Evolutionary conservation across 352 stramenopile genomes (phyloP).

Genomic region (Phytopythium helicoides): DNA sequence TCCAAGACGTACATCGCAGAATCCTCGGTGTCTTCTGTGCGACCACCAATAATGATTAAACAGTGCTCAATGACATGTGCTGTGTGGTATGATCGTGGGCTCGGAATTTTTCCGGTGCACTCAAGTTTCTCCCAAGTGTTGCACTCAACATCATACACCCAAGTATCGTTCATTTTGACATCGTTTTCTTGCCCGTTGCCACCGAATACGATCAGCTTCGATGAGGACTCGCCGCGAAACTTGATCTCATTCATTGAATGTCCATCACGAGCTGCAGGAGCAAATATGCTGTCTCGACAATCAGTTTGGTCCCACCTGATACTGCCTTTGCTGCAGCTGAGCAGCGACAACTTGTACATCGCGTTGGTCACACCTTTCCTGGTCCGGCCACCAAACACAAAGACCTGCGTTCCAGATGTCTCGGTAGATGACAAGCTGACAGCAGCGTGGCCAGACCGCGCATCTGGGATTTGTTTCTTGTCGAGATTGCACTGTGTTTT

Average conservation of each 20-base stretch:
- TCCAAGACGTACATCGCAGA: slow-evolving; percentile 56
- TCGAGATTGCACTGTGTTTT: slow-evolving; percentile 15
- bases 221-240: neutral
- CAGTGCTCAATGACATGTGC: slow-evolving; percentile 42
- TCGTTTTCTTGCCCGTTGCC: slow-evolving; percentile 70
- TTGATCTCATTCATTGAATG: slow-evolving; percentile 50
- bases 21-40: slow-evolving; percentile 44
- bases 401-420: slow-evolving; percentile 8
- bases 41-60: slow-evolving; percentile 65
- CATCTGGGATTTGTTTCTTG: slow-evolving; percentile 13
- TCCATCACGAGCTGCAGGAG: slow-evolving; percentile 51
- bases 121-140: slow-evolving; percentile 33
- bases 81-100: slow-evolving; percentile 66
- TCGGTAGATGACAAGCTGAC: slow-evolving; percentile 17
- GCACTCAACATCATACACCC: slow-evolving; percentile 45
- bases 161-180: slow-evolving; percentile 70
- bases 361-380: slow-evolving; percentile 55
- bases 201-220: slow-evolving; percentile 52
- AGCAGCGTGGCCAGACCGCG: slow-evolving; percentile 52
- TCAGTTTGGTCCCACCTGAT: slow-evolving; percentile 29
- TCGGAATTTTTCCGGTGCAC: slow-evolving; percentile 40
- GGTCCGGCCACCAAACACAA: slow-evolving; percentile 66
- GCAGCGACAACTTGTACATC: slow-evolving; percentile 27
- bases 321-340: neutral
- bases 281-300: slow-evolving; percentile 1